phyloP scores from a whole-genome alignment of 225 moss, liverwort and hornwort species.

The Climacium dendroides region DNA sequence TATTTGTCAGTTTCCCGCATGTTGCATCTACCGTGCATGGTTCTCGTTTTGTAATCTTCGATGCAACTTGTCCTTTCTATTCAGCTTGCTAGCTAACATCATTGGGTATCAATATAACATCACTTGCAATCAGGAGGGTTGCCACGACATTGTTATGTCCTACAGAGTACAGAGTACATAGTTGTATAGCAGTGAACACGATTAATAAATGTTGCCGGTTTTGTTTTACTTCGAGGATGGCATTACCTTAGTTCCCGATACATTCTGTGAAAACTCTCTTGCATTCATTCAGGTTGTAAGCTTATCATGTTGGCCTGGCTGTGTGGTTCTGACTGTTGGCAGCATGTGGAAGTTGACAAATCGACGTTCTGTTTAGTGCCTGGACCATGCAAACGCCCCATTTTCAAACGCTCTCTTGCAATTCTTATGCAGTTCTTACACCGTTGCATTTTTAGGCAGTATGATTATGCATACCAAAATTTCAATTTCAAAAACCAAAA shows the following conservation, averaged over 20 bases:
- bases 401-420: neutral
- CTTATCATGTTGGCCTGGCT: neutral
- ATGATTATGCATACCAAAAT: neutral
- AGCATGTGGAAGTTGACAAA: neutral
- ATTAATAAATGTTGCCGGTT: slow-evolving; percentile 24
- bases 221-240: neutral
- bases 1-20: neutral
- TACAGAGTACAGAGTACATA: neutral
- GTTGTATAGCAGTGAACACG: slow-evolving; percentile 26
- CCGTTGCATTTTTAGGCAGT: neutral
- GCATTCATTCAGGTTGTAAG: neutral
- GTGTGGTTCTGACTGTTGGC: neutral
- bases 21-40: neutral
- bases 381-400: neutral
- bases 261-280: neutral
- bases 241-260: neutral
- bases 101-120: neutral
- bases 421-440: neutral
- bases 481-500: neutral
- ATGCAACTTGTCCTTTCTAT: slow-evolving; percentile 7
- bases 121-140: neutral
- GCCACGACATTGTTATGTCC: neutral
- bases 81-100: slow-evolving; percentile 6
- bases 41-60: neutral
- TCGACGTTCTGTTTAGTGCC: neutral